Conservation (phyloP, 208 protist species). For the Phytomonas sp. region DNA sequence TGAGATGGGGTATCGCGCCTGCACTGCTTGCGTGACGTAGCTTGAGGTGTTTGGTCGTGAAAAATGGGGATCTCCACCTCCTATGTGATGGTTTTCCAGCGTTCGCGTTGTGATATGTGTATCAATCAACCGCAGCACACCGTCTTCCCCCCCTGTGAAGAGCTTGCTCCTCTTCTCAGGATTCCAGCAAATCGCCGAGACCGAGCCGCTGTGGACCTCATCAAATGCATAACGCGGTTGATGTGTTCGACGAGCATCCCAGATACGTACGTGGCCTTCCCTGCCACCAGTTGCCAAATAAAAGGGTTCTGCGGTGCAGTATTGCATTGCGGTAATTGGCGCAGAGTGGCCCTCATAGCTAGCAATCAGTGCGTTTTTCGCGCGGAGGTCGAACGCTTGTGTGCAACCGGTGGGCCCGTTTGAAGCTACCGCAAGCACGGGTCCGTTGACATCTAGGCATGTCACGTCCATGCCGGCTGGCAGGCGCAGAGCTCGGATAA, state of each 20-base stretch:
- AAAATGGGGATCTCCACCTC: conserved; percentile 11
- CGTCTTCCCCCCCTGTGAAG: conserved; percentile 66
- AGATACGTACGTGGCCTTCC: conserved; percentile 52
- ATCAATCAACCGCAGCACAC: conserved; percentile 64
- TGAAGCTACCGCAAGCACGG: conserved; percentile 52
- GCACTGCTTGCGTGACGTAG: conserved; percentile 47
- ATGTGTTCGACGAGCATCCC: conserved; percentile 52
- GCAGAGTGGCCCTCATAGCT: conserved; percentile 45
- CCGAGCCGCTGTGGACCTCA: conserved; percentile 42
- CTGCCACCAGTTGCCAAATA: conserved; percentile 66
- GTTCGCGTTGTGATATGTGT: conserved; percentile 43
- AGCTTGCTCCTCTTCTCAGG: conserved; percentile 60
- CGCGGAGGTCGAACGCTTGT: conserved; percentile 66
- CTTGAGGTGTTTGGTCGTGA: conserved; percentile 5
- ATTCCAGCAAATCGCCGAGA: conserved; percentile 59
- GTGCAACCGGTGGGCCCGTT: conserved; percentile 25
- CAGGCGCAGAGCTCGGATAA: conserved; percentile 55
- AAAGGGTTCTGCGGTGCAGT: conserved; percentile 68
- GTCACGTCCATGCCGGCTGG: conserved; percentile 33
- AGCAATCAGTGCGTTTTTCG: conserved; percentile 55
- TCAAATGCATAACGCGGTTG: conserved; percentile 61
- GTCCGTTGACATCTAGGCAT: conserved; percentile 57
- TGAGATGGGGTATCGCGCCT: conserved; percentile 52
- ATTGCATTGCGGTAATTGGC: conserved; percentile 38
- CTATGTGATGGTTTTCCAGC: conserved; percentile 13